Percentiles rank a stretch among this genome's conserved stretches.
Evolutionary conservation across 202 grass and related monocot species (phyloP).

Genomic region (Dendrocalamus latiflorus): DNA sequence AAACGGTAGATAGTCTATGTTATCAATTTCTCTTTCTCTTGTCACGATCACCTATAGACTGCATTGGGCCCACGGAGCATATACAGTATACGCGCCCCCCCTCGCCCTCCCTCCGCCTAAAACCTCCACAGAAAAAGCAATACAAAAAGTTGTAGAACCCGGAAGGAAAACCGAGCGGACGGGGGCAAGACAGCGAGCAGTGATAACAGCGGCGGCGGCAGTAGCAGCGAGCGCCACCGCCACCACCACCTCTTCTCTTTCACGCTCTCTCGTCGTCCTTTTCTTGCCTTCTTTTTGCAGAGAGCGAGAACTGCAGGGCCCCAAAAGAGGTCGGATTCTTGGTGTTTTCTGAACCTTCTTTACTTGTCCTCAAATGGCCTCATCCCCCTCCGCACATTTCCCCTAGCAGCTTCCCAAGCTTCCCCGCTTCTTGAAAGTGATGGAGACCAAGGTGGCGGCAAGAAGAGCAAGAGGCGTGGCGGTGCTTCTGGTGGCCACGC

Average conservation of each 20-base stretch:
- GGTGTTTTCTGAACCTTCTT: conserved; percentile 53
- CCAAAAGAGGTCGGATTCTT: conserved; percentile 35
- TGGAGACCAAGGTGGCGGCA: conserved; percentile 20
- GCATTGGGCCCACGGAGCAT: no score
- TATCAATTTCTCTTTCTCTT: no score
- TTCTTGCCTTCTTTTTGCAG: background rate
- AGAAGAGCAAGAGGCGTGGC: background rate
- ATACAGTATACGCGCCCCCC: background rate
- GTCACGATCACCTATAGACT: no score
- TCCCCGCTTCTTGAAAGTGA: conserved; percentile 9
- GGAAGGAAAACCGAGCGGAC: background rate
- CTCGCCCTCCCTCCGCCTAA: no score
- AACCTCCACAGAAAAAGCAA: background rate
- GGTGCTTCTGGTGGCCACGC: conserved; percentile 27
- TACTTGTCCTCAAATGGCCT: conserved; percentile 45
- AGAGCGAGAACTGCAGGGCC: conserved; percentile 33
- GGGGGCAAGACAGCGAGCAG: background rate
- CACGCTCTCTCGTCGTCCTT: conserved; percentile 22
- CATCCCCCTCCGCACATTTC: background rate
- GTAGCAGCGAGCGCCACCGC: background rate
- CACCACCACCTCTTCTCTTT: conserved; percentile 26
- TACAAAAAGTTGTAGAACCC: background rate
- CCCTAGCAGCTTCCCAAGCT: background rate
- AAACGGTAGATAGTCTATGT: background rate
- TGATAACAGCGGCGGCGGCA: background rate